phyloP scores from a whole-genome alignment of 2,329 filamentous ascomycete species.

The Colletotrichum lentis region DNA sequence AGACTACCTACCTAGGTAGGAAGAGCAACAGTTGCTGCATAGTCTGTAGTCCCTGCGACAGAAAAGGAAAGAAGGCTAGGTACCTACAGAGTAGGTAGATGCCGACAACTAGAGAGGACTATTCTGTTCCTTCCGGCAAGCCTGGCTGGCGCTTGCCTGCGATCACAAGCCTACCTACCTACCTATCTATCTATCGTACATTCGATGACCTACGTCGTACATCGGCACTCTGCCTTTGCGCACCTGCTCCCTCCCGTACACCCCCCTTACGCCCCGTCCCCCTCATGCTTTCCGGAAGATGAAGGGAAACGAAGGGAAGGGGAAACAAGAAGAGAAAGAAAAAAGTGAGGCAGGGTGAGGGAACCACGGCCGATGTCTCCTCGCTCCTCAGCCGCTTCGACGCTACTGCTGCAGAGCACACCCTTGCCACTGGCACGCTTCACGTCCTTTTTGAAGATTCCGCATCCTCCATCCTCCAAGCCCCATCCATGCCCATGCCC shows the following conservation, averaged over 20 bases:
- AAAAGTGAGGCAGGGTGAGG: neutral
- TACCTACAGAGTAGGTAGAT: neutral
- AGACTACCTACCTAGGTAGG: too few relatives aligned
- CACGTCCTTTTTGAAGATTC: slow-evolving; percentile 1
- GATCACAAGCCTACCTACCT: too few relatives aligned
- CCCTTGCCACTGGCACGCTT: slow-evolving; percentile 6
- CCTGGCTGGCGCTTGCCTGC: neutral
- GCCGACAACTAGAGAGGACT: too few relatives aligned
- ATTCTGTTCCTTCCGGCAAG: neutral
- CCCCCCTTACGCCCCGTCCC: neutral
- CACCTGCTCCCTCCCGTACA: neutral
- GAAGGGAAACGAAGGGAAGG: neutral
- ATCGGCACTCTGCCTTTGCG: neutral
- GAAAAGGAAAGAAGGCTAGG: slow-evolving; percentile 10
- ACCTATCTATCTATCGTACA: too few relatives aligned
- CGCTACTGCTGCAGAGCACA: slow-evolving; percentile 20
- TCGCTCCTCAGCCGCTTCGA: slow-evolving; percentile 3
- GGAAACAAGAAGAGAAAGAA: neutral
- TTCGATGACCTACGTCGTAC: too few relatives aligned
- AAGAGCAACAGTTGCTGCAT: neutral
- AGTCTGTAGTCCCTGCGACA: neutral
- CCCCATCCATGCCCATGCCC: neutral
- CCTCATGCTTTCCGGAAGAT: neutral
- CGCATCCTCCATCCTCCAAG: neutral
- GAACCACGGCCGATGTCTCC: neutral